Evolutionary conservation across 805 yeast genomes (phyloP).

Genomic region (Teunomyces atbi): DNA sequence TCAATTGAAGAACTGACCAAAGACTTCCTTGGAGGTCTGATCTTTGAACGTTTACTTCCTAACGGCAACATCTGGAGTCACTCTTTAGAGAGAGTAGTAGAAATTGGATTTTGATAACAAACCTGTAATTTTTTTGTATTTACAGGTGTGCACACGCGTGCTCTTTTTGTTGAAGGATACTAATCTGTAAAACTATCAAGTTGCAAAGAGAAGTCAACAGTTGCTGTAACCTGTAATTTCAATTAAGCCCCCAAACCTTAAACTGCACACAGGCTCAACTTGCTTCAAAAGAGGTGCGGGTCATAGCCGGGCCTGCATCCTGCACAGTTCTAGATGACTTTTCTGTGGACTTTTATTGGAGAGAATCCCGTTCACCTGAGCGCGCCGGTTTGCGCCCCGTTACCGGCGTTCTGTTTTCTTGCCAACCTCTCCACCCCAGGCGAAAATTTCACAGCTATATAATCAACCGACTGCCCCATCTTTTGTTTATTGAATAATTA

Average conservation of each 20-base stretch:
- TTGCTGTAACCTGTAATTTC: not conserved
- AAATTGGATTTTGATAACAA: not conserved
- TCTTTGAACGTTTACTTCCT: conserved; percentile 52
- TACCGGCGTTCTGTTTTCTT: conserved; percentile 1
- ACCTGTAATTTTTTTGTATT: conserved; percentile 1
- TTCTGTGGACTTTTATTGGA: not conserved
- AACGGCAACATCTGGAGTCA: conserved; percentile 9
- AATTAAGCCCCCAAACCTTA: not conserved
- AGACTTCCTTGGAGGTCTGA: conserved; percentile 62
- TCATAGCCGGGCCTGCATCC: not conserved
- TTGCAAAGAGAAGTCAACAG: no score
- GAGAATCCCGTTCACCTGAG: not conserved
- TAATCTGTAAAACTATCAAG: no score
- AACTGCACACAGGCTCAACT: not conserved
- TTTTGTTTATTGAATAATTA: not conserved
- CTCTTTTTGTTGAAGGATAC: no score
- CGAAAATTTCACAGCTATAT: conserved; percentile 1
- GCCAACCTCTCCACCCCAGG: not conserved
- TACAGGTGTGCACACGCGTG: not conserved
- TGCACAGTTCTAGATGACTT: not conserved
- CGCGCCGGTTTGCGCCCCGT: conserved; percentile 6
- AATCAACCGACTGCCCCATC: not conserved
- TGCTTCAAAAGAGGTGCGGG: not conserved
- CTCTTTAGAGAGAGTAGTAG: not conserved
- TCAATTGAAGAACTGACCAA: conserved; percentile 20